Evolutionary conservation across 2,329 filamentous ascomycete genomes (phyloP).

Genomic region (Massarina eburnea): DNA sequence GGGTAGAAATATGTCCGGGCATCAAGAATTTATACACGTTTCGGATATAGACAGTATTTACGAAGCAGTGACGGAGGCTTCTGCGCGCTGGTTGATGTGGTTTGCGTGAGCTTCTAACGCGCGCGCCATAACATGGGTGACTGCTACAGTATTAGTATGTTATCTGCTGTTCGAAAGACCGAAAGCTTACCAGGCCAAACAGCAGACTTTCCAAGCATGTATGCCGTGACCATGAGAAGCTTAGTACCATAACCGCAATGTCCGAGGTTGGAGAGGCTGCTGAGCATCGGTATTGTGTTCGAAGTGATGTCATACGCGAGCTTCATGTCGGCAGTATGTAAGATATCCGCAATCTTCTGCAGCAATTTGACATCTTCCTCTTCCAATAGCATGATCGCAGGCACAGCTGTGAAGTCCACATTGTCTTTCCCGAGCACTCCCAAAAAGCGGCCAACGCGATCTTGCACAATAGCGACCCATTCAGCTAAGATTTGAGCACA

Average conservation of each 20-base stretch:
- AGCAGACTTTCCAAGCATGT: conserved; percentile 83
- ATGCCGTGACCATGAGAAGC: conserved; percentile 79
- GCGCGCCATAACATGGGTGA: conserved; percentile 69
- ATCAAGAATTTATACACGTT: conserved; percentile 21
- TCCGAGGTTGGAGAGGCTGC: conserved; percentile 59
- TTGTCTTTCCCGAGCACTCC: conserved; percentile 83
- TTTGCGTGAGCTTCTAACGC: conserved; percentile 65
- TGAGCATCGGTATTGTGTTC: conserved; percentile 53
- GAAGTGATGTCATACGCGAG: conserved; percentile 60
- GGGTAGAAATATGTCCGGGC: conserved; percentile 4
- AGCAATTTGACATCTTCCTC: conserved; percentile 88
- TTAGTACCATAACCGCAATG: conserved; percentile 78
- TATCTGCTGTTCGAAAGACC: neutral
- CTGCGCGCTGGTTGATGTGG: conserved; percentile 63
- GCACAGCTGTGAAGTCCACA: conserved; percentile 76
- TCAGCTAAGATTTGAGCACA: conserved; percentile 92
- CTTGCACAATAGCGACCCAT: conserved; percentile 91
- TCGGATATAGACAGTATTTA: conserved; percentile 23
- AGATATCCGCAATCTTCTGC: conserved; percentile 77
- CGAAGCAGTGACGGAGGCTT: conserved; percentile 45
- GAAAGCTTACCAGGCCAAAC: conserved; percentile 81
- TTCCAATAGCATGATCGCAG: conserved; percentile 85
- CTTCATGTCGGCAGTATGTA: conserved; percentile 76
- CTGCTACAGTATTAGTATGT: conserved; percentile 44
- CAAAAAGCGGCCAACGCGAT: conserved; percentile 86